Base-by-base conservation (phyloP, 2,329 filamentous ascomycete species). In the Hypoxylon sp. region DNA sequence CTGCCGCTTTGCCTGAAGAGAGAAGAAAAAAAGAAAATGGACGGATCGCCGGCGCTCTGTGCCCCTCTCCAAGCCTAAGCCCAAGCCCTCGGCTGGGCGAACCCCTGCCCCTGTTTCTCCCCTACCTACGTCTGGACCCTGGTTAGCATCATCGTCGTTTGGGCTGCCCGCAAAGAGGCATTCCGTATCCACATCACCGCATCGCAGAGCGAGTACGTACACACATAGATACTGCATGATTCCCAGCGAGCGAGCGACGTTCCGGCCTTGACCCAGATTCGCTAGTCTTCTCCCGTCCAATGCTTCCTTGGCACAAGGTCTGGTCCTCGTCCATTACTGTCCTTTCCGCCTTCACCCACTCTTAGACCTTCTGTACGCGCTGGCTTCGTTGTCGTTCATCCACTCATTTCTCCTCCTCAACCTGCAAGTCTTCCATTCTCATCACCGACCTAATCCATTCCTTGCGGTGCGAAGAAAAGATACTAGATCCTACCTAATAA, bases 121-220 rank as follows among this genome's bases (percentile, higher is more conserved):
- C 41, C 6, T 25, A 25, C 21, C 6, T 52, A 41, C 31, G 36
- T 56, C 57, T 56, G 38, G 54, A 58, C 57, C 62, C 63, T 61
- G 51, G 60, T 55, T 46, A 57, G 65, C 61, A 62, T 66, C 65
- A 64, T 61, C 60, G 51, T 64, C 61, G 62, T 65, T 67, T 67
- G 56, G 53, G 40, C 58, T 51, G 53, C 48, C 52, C 52, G 51
- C 55, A 47, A 50, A 52, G 51, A 62, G 44, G 57, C 59, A 62
- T 57, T 63, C 61, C 61, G 57, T 65, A 56, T 59, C 61, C 60
- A 62, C 60, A 47, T 55, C 61, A 59, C 60, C 54, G 58, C 59
- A 59, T 49, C 47, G 41, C 45, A 46, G 29, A 40, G 31, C 21
- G 16, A 42, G 19, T 36, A 38, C 26, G 19, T 46, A 55, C 34